Evolutionary conservation across 805 yeast genomes (phyloP), one percentile per base, ranked within the genome.

Genomic region (Debaryomyces maramus): DNA sequence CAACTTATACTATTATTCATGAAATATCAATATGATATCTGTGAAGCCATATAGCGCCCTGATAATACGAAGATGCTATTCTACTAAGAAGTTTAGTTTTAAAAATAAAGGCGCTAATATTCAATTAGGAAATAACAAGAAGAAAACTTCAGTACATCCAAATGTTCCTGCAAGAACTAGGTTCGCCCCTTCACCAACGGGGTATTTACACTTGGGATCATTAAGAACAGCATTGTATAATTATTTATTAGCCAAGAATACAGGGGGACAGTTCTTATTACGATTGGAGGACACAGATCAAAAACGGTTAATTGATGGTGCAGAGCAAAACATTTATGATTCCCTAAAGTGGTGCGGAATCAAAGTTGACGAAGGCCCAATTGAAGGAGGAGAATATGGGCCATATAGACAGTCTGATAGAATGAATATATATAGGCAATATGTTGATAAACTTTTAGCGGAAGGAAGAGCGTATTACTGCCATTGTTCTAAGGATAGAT

Each of bases 111-210:
- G 30, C 16, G 13, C n/a, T 6, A 21, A n/a, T 4, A 7, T 26
- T 26, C 15, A 8, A 19, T 14, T 29, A n/a, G 32, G 34, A 2
- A 17, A n/a, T 11, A 19, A 14, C 8, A 8, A 22, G 4, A 13
- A 18, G 3, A 24, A 21, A 14, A 13, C 19, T 4, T 53, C 60
- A 29, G 48, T 68, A 7, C 75, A 72, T 32, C 79, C 81, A 1
- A 48, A 41, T 1, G 24, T 44, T 0, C 88, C 93, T 0, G 95
- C 81, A 0, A 63, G 97, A 48, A 87, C 98, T 1, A 67, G 99
- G 47, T 93, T 93, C 63, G 99, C 99, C 0, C 99, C 99, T 0
- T 89, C 97, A 2, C 99, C 99, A 1, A 93, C 99, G 0, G 99
- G 99, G 0, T 78, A 78, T 45, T 70, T 93, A n/a, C 99, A 93